Evolutionary conservation across 495 filamentous ascomycete species (phyloP).

Genomic region (Aspergillus cavernicola): DNA sequence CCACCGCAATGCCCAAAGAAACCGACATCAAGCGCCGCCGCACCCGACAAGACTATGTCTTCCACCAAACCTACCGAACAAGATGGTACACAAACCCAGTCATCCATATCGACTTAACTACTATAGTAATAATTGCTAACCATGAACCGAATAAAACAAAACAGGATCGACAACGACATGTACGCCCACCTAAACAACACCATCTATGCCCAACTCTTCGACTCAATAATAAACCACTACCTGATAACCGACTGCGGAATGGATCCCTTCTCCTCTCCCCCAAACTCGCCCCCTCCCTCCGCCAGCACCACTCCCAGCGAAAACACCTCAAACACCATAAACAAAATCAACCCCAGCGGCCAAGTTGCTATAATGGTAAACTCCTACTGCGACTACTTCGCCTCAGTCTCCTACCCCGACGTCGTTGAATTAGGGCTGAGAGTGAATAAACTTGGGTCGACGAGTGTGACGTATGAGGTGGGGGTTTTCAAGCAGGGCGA

Average conservation of each 20-base stretch:
- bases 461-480: conserved; percentile 90
- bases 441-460: conserved; percentile 78
- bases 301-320: no score
- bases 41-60: conserved; percentile 68
- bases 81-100: conserved; percentile 73
- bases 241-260: conserved; percentile 77
- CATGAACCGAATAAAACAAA: no score
- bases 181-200: conserved; percentile 86
- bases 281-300: no score
- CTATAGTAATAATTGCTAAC: no score
- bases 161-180: conserved; percentile 93
- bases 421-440: conserved; percentile 76
- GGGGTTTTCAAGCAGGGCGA: conserved; percentile 76
- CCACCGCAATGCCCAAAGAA: conserved; percentile 28
- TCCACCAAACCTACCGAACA: conserved; percentile 78
- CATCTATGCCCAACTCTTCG: conserved; percentile 76
- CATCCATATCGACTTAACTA: neutral
- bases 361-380: conserved; percentile 82
- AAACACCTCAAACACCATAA: neutral
- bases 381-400: conserved; percentile 80
- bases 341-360: conserved; percentile 3
- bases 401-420: conserved; percentile 76
- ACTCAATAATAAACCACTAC: conserved; percentile 88
- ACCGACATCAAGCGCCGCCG: conserved; percentile 57
- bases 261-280: conserved; percentile 53